Evolutionary conservation across 768 basidiomycete genomes (phyloP).

Genomic region (Lactarius tabidus): DNA sequence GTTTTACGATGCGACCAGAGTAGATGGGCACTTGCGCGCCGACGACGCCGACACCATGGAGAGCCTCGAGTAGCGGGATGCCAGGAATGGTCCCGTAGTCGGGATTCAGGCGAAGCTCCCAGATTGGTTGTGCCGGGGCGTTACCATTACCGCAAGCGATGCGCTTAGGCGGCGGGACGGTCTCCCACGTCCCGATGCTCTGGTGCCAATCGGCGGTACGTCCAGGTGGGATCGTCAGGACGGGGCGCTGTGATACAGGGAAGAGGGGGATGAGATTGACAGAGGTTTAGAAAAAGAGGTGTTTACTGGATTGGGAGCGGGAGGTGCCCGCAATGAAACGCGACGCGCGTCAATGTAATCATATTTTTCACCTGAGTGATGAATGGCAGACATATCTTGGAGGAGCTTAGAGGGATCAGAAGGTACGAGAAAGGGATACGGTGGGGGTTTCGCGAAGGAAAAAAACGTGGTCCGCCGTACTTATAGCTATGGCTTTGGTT

Average conservation of each 20-base stretch:
- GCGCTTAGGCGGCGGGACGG: conserved; percentile 13
- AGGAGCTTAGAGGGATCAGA: neutral
- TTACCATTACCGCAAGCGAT: neutral
- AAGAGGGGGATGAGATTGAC: neutral
- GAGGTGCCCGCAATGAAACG: conserved; percentile 18
- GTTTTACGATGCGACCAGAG: neutral
- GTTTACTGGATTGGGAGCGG: conserved; percentile 14
- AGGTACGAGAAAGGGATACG: neutral
- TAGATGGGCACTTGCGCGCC: conserved; percentile 3
- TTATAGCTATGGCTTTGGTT: conserved; percentile 2
- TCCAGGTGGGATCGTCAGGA: conserved; percentile 13
- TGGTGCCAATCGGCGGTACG: conserved; percentile 22
- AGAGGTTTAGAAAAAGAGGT: neutral
- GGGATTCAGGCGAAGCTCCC: conserved; percentile 15
- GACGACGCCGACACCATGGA: conserved; percentile 10
- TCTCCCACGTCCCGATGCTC: conserved; percentile 1
- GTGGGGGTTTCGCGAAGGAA: neutral
- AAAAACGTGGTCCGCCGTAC: conserved; percentile 1
- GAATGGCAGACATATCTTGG: conserved; percentile 1
- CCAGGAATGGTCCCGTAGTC: conserved; percentile 20
- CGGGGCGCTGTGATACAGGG: neutral
- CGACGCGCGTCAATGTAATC: neutral
- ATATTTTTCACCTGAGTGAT: neutral
- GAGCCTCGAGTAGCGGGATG: conserved; percentile 18
- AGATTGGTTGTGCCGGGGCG: conserved; percentile 6